Conservation (phyloP, 2,329 filamentous ascomycete genomes). For the Beauveria caledonica region DNA sequence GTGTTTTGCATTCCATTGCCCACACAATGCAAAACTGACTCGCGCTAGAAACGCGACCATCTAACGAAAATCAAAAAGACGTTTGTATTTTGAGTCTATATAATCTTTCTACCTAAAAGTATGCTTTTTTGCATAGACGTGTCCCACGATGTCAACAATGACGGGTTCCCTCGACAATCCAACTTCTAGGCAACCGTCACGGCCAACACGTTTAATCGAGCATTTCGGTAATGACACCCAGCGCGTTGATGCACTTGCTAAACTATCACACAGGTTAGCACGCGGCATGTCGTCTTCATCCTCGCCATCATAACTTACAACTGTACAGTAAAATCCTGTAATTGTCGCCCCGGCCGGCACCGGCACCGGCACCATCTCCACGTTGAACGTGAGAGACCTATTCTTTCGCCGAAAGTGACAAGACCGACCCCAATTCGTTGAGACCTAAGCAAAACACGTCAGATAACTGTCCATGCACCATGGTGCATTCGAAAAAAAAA, state of each 20-base stretch:
- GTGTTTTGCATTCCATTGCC: background rate
- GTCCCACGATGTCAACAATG: background rate
- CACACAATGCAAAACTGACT: background rate
- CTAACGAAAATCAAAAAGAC: background rate
- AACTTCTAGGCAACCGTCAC: background rate
- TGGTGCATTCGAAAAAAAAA: no score
- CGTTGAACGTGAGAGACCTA: background rate
- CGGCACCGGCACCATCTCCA: background rate
- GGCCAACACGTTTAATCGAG: background rate
- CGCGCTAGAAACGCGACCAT: background rate
- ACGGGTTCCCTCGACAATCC: background rate
- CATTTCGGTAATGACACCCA: background rate
- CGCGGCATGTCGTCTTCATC: background rate
- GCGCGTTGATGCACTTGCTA: background rate
- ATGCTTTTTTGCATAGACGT: background rate
- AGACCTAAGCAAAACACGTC: background rate
- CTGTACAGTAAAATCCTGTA: background rate
- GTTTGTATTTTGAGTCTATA: background rate
- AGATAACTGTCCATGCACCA: no score
- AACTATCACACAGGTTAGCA: background rate
- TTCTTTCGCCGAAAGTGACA: background rate
- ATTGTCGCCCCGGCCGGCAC: background rate
- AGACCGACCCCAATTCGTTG: background rate
- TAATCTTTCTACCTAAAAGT: background rate
- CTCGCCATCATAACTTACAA: background rate